Evolutionary conservation across 164 flowering plant genomes (phyloP), one percentile per base, ranked within the genome.

Genomic region (Kingdonia uniflora): DNA sequence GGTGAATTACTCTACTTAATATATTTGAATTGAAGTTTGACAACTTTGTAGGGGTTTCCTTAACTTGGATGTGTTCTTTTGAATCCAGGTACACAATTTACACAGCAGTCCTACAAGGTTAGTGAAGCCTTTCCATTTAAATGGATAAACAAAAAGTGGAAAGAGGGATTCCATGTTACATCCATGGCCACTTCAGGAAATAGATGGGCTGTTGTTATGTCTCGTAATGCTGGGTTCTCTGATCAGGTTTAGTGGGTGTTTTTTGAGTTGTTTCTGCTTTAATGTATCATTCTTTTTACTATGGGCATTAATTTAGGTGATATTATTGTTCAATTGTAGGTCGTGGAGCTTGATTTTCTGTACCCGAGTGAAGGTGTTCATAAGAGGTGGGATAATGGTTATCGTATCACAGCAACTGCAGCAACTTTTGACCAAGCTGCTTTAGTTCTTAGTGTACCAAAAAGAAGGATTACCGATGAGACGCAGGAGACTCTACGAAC

Each of bases 361-460:
- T 89, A 86, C 69, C 97, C 95, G 11, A 86, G 94, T 65, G 97
- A 90, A 74, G 97, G 95, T 46, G 78, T 90, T 56, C 97, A 82
- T 68, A 61, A 73, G 43, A 77, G 97, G 58, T 90, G 97, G 95
- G 89, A 90, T 57, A 58, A 51, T 66, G 97, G 95, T 14, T 86
- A 80, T 57, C 83, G 97, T 19, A 90, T 90, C 52, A 90, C 97
- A n/a, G 66, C 94, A 43, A 77, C 84, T 37, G 95, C 94, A 46
- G 94, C 95, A 58, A 89, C 95, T 44, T 71, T 66, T 71, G 97
- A 89, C 47, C 95, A 89, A 65, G 75, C 92, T 74, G 97, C 97
- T 51, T 68, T 90, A 66, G 78, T 86, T 64, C 90, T 89, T 17
- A 89, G 95, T 67, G 78, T 82, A 17, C 92, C 90, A 0, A 73